Evolutionary conservation across 169 alveolate genomes (phyloP).

Genomic region (Babesia bovis): DNA sequence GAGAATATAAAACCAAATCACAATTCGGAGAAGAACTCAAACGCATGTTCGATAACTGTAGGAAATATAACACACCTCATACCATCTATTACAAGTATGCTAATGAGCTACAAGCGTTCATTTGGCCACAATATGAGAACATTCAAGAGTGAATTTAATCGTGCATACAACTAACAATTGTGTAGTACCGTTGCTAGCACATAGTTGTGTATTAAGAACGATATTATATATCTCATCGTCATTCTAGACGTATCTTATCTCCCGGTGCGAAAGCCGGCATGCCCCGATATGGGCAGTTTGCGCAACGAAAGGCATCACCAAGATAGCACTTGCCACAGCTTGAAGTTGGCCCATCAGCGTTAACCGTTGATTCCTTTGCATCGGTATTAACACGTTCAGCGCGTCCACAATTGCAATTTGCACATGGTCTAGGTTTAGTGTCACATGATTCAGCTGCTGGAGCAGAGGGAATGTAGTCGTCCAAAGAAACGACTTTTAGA

Average conservation of each 20-base stretch:
- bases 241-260: constrained; percentile 76
- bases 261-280: constrained; percentile 94
- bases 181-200: not conserved
- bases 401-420: constrained; percentile 93
- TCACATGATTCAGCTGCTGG: constrained; percentile 78
- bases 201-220: too few relatives aligned
- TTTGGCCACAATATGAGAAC: constrained; percentile 85
- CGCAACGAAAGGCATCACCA: constrained; percentile 96
- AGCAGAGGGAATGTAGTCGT: constrained; percentile 50
- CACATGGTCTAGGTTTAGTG: constrained; percentile 91
- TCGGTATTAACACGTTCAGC: constrained; percentile 80
- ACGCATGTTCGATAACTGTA: constrained; percentile 94
- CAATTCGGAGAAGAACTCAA: constrained; percentile 91
- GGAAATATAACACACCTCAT: constrained; percentile 90
- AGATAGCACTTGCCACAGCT: constrained; percentile 90
- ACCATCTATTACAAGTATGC: constrained; percentile 97
- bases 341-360: constrained; percentile 80
- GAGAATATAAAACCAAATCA: constrained; percentile 87
- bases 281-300: constrained; percentile 91
- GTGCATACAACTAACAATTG: not conserved
- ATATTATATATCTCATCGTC: not conserved
- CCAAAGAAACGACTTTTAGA: constrained; percentile 37
- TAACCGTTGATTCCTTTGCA: constrained; percentile 79
- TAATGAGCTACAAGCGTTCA: constrained; percentile 88
- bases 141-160: constrained; percentile 61